Evolutionary conservation across 2,329 filamentous ascomycete species (phyloP).

Genomic region (Colletotrichum coccodes): DNA sequence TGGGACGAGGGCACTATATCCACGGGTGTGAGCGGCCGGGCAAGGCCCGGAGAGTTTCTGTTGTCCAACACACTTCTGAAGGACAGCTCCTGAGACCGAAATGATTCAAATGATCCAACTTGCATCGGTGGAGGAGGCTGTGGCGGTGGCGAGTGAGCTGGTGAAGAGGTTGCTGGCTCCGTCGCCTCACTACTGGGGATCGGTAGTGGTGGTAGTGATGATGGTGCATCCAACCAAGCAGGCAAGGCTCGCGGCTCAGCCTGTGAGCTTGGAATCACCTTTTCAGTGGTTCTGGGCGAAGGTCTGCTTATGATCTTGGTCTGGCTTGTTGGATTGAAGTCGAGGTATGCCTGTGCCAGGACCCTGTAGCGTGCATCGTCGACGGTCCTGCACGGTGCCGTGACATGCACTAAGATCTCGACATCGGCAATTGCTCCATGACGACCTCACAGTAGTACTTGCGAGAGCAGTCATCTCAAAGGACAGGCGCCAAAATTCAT

Average conservation of each 20-base stretch:
- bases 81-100: constrained; percentile 49
- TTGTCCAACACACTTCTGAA: constrained; percentile 59
- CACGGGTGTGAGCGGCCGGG: not conserved
- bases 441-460: not conserved
- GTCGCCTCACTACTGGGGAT: constrained; percentile 19
- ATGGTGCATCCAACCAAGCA: constrained; percentile 17
- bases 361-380: constrained; percentile 61
- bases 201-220: not conserved
- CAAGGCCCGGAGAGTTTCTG: constrained; percentile 42
- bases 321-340: constrained; percentile 50
- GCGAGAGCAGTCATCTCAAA: constrained; percentile 12
- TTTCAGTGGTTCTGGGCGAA: not conserved
- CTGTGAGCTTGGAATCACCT: constrained; percentile 13
- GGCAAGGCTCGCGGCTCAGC: constrained; percentile 1
- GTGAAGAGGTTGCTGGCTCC: constrained; percentile 15
- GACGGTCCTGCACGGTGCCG: constrained; percentile 57
- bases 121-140: not conserved
- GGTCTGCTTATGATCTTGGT: constrained; percentile 12
- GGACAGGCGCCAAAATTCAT: not conserved
- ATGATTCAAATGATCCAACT: constrained; percentile 8
- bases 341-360: constrained; percentile 62
- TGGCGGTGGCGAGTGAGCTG: not conserved
- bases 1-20: constrained; percentile 17
- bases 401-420: constrained; percentile 67
- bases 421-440: constrained; percentile 42